Evolutionary conservation across 2,329 filamentous ascomycete species (phyloP).

Genomic region (Phialophora expanda): DNA sequence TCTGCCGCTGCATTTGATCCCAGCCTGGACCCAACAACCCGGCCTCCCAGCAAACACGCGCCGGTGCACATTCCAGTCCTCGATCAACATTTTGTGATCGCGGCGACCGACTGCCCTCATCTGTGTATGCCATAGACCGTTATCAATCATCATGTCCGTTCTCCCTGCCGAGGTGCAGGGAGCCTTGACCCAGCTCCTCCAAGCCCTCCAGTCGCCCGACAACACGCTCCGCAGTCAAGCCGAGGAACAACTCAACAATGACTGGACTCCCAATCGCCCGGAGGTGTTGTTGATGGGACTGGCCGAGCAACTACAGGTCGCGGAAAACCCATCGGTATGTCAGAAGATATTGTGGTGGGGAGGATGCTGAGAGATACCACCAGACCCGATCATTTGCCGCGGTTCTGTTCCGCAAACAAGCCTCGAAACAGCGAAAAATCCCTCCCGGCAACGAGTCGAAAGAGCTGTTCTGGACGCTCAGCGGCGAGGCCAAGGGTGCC

Average conservation of each 20-base stretch:
- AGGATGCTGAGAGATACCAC: constrained; percentile 31
- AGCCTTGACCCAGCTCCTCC: constrained; percentile 83
- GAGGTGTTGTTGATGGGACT: constrained; percentile 92
- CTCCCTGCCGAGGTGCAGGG: constrained; percentile 82
- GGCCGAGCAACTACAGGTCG: constrained; percentile 84
- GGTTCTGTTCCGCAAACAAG: constrained; percentile 91
- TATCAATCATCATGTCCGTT: constrained; percentile 70
- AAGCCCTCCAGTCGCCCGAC: constrained; percentile 86
- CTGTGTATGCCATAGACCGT: constrained; percentile 24
- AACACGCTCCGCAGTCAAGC: constrained; percentile 83
- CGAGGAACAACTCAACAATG: constrained; percentile 86
- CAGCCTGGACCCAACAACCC: background rate
- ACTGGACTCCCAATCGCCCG: constrained; percentile 82
- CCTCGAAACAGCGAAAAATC: constrained; percentile 84
- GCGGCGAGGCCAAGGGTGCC: constrained; percentile 71
- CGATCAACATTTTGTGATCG: background rate
- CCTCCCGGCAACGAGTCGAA: constrained; percentile 69
- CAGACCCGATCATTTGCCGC: constrained; percentile 90
- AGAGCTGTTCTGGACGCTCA: constrained; percentile 84
- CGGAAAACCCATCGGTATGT: constrained; percentile 74
- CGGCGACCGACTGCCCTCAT: background rate
- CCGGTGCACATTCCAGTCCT: constrained; percentile 17
- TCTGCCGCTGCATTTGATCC: constrained; percentile 3
- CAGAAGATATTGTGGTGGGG: constrained; percentile 1
- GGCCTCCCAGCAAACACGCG: constrained; percentile 12